Evolutionary conservation across 306 rosid species (phyloP), one percentile per base, ranked within the genome.

Genomic region (Pachyrhizus erosus): DNA sequence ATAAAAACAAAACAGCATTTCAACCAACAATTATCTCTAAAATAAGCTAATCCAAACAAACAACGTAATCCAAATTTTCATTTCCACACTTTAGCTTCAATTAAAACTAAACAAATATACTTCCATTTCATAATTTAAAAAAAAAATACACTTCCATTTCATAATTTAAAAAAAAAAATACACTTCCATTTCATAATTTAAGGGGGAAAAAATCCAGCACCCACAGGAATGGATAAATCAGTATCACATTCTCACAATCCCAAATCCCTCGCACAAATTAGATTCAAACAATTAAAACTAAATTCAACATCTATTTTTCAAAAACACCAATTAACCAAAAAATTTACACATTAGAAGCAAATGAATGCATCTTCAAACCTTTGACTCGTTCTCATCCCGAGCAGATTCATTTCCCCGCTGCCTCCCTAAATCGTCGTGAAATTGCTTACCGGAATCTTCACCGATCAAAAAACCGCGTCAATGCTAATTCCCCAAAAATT

Each of bases 361-460:
- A 48, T 1, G 71, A 8, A 65, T 31, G 29, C 75, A 40, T 70
- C 27, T 58, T 40, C 83, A 65, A 42, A 96, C 99, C 97, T 86
- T 92, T 24, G 91, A 73, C 70, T 89, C 92, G 14, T 46, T 76
- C 65, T 83, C 87, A 57, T 60, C 61, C 76, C 29, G 73, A 37
- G 76, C 68, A 73, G 86, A 75, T 55, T 87, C 89, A 78, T 51
- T 85, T 46, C 82, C 84, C 0, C 58, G 62, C 37, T 48, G 67
- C 48, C 79, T 76, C 21, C 74, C 64, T 65, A 75, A 88, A 84
- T 66, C 67, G 70, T 75, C 82, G 17, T 78, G 73, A 69, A 79
- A 83, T 40, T 87, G 90, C 82, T 86, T 88, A 52, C 91, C 94
- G 33, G 69, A 84, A 90, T 94, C 98, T 96, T 83, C 89, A 89